Conservation (phyloP, 495 filamentous ascomycete genomes). For the Sordaria brevicollis region DNA sequence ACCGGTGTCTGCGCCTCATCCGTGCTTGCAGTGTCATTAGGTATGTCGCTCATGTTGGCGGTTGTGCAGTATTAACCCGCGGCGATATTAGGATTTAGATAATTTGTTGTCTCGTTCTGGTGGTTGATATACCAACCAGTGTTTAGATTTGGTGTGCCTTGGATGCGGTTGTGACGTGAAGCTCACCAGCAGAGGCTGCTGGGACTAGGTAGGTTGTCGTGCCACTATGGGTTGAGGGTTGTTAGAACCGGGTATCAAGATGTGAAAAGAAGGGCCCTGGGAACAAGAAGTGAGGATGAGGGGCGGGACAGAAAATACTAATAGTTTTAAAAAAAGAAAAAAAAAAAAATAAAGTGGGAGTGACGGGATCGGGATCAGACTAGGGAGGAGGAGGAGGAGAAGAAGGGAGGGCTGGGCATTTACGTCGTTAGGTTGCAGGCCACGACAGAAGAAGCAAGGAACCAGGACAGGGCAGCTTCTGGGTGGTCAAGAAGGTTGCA, state of each 20-base stretch:
- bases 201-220: not conserved
- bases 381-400: not conserved
- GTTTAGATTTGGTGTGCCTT: not conserved
- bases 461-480: not conserved
- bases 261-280: not conserved
- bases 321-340: too few relatives aligned
- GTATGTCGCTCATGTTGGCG: constrained; percentile 9
- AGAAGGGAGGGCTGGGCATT: not conserved
- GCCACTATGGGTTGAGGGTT: not conserved
- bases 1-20: not conserved
- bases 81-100: not conserved
- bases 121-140: not conserved
- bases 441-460: not conserved
- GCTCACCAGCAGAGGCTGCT: not conserved
- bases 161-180: not conserved
- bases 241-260: too few relatives aligned
- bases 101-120: not conserved
- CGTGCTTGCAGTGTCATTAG: not conserved
- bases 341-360: not conserved
- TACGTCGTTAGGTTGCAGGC: not conserved
- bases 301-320: not conserved
- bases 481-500: not conserved
- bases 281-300: not conserved
- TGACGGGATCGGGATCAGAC: not conserved
- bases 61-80: constrained; percentile 11